Evolutionary conservation across 495 filamentous ascomycete species (phyloP).

Genomic region (Trichocladium uniseriatum): DNA sequence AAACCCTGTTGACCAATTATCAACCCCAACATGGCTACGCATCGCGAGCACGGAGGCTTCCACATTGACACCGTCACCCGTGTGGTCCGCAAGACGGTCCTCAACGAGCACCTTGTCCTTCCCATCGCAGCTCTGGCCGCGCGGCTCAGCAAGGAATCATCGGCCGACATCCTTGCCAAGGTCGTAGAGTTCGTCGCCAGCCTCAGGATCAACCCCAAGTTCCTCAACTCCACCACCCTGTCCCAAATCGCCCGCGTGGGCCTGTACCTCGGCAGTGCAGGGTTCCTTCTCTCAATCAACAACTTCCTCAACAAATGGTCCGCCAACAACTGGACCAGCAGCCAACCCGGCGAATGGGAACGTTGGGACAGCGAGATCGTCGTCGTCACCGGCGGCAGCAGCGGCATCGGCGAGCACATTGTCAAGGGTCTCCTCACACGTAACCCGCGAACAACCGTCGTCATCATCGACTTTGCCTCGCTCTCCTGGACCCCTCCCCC

Average conservation of each 20-base stretch:
- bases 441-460: conserved; percentile 14
- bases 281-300: conserved; percentile 16
- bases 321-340: conserved; percentile 22
- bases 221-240: not conserved
- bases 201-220: not conserved
- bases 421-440: conserved; percentile 13
- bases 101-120: conserved; percentile 18
- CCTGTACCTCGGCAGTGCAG: conserved; percentile 8
- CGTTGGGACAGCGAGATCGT: conserved; percentile 21
- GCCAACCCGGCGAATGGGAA: conserved; percentile 14
- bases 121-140: conserved; percentile 12
- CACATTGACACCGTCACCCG: conserved; percentile 18
- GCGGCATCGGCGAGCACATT: conserved; percentile 17
- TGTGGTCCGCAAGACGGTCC: conserved; percentile 12
- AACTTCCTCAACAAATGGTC: conserved; percentile 19
- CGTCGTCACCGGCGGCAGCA: conserved; percentile 22
- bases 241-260: conserved; percentile 4
- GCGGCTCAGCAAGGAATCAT: conserved; percentile 5
- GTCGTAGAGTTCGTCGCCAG: not conserved
- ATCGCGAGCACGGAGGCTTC: conserved; percentile 14
- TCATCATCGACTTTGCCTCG: conserved; percentile 18
- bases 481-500: conserved; percentile 12
- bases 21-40: conserved; percentile 16
- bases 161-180: conserved; percentile 1
- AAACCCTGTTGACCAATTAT: too few species aligned